A percentile compares a stretch with the other conserved stretches of the same genome.
These are phyloP conservation scores for Papilionanthe hybrid DNA, from an alignment of 116 monocot species.

Conservation along the genomic window DNA sequence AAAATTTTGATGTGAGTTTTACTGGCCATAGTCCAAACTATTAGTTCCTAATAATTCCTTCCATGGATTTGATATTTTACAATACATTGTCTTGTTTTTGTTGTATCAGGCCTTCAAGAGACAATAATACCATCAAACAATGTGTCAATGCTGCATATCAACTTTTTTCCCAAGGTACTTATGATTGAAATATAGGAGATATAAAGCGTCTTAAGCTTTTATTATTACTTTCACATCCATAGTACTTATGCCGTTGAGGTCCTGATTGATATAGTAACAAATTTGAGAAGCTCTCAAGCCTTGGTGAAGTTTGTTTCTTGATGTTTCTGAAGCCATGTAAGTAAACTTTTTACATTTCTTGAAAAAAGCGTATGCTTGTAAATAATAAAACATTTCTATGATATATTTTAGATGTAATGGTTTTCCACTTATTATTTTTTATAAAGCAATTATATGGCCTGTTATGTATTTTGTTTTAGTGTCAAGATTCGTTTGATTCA, in stretches of 20 bases:
- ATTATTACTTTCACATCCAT: background rate
- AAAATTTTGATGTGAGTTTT: constrained; percentile 21
- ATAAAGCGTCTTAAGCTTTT: background rate
- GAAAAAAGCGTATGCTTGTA: no score
- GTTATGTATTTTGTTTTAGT: no score
- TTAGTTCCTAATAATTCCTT: background rate
- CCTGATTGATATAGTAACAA: background rate
- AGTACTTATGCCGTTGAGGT: background rate
- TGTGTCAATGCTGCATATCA: background rate
- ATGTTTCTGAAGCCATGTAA: background rate
- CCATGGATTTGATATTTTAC: background rate
- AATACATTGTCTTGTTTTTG: background rate
- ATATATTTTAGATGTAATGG: no score
- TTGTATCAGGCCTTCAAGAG: constrained; percentile 26
- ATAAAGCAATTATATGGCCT: no score
- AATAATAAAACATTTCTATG: no score
- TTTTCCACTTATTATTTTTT: no score
- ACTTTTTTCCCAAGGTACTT: background rate
- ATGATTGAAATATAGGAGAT: background rate
- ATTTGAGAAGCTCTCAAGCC: background rate
- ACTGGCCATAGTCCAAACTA: background rate
- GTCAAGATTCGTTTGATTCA: no score
- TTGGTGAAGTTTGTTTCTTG: background rate
- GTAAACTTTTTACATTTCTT: background rate
- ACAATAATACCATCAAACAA: constrained; percentile 4